A percentile compares a stretch with the other conserved stretches of the same genome.
These are phyloP conservation scores for Citropsis articulata DNA, from an alignment of 345 rosid genomes.

Conservation along the genomic window DNA sequence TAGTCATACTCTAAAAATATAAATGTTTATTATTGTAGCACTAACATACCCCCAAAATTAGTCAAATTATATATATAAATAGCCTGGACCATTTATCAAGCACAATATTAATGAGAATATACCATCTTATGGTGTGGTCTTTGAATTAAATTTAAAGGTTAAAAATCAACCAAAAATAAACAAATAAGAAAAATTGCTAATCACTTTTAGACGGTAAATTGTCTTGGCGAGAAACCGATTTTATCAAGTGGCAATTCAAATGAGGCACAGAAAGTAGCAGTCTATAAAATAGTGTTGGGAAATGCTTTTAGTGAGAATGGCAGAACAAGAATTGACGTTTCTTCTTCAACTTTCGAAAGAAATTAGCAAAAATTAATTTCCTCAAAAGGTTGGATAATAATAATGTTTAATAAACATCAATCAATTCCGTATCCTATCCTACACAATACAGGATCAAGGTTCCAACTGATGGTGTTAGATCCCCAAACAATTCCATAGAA, in stretches of 20 bases:
- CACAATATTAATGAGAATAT: no score
- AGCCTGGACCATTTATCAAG: neutral
- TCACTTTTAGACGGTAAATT: neutral
- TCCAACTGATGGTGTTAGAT: conserved; percentile 14
- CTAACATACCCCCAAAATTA: neutral
- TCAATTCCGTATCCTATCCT: neutral
- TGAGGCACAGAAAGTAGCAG: neutral
- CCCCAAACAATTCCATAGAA: neutral
- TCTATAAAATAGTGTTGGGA: no score
- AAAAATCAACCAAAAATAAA: neutral
- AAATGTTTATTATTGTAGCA: neutral
- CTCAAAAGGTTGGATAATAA: neutral
- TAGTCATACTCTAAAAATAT: no score
- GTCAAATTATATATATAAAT: neutral
- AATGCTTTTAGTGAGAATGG: neutral
- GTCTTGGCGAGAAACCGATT: no score
- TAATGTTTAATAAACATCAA: neutral
- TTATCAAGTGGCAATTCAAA: neutral
- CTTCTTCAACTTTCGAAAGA: neutral
- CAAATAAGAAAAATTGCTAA: neutral
- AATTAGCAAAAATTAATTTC: neutral
- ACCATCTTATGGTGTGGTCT: neutral
- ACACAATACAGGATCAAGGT: conserved; percentile 5
- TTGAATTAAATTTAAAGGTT: neutral
- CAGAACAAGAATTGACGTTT: neutral